phyloP scores from a whole-genome alignment of 2,329 filamentous ascomycete species.

The Didymellaceae sp. region DNA sequence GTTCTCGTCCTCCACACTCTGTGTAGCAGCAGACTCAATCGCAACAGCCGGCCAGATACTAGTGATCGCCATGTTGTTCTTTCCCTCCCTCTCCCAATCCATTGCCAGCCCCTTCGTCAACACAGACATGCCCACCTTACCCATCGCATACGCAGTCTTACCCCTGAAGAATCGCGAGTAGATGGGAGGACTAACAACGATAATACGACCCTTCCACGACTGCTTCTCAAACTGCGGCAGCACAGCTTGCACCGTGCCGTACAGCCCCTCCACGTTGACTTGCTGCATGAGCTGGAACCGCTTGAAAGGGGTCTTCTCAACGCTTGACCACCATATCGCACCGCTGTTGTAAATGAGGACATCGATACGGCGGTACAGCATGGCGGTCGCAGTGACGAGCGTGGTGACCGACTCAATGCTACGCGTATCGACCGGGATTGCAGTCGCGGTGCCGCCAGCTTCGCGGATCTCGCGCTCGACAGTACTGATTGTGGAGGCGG shows the following conservation, averaged over 20 bases:
- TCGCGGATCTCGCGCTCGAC: constrained; percentile 76
- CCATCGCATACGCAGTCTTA: constrained; percentile 82
- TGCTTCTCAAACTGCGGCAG: constrained; percentile 69
- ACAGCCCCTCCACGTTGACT: constrained; percentile 70
- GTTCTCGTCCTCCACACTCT: constrained; percentile 54
- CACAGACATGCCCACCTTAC: constrained; percentile 82
- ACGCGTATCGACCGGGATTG: constrained; percentile 74
- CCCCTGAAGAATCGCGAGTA: constrained; percentile 85
- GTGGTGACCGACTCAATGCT: constrained; percentile 54
- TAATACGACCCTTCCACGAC: constrained; percentile 64
- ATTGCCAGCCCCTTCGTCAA: constrained; percentile 81
- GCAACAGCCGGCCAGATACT: constrained; percentile 83
- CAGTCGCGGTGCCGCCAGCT: constrained; percentile 67
- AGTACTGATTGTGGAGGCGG: constrained; percentile 77
- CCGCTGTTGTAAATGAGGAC: constrained; percentile 83
- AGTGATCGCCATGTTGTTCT: constrained; percentile 74
- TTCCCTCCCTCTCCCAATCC: constrained; percentile 74
- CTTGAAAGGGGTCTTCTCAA: constrained; percentile 74
- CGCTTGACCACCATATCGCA: constrained; percentile 82
- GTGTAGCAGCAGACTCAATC: constrained; percentile 78
- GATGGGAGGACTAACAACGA: constrained; percentile 84
- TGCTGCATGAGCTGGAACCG: constrained; percentile 69
- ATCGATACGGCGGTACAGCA: constrained; percentile 69
- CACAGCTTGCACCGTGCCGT: constrained; percentile 71
- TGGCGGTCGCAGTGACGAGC: constrained; percentile 55